A percentile compares a stretch with the other conserved stretches of the same genome.
These are phyloP conservation scores for Phoenix dactylifera DNA, from an alignment of 176 grass and related monocot species.

Conservation along the genomic window DNA sequence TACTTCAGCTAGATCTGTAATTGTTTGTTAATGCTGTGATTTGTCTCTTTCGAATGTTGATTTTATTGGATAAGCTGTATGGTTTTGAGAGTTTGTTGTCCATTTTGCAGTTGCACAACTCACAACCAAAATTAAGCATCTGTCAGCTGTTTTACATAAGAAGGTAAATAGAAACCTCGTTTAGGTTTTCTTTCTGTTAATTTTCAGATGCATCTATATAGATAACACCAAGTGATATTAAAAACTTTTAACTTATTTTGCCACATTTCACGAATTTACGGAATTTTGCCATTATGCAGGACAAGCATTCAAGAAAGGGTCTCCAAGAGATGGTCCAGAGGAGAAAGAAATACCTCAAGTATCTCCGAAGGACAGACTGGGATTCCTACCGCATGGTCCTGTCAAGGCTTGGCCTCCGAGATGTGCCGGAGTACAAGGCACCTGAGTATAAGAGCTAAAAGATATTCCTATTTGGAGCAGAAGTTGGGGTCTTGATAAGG, in stretches of 20 bases:
- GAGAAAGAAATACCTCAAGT: conserved; percentile 89
- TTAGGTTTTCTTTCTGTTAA: background rate
- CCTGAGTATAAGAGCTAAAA: conserved; percentile 62
- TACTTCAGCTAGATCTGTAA: no score
- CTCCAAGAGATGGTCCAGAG: conserved; percentile 88
- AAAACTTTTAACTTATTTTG: no score
- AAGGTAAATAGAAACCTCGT: conserved; percentile 43
- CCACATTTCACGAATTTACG: no score
- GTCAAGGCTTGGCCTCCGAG: conserved; percentile 71
- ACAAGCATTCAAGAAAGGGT: conserved; percentile 91
- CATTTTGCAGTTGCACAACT: conserved; percentile 71
- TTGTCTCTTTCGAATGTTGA: no score
- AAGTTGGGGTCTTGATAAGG: no score
- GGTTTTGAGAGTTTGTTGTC: conserved; percentile 1
- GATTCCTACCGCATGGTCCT: conserved; percentile 80
- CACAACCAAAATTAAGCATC: conserved; percentile 95
- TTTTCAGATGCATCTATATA: no score
- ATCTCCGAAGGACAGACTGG: conserved; percentile 87
- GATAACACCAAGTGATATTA: no score
- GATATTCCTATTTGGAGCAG: no score
- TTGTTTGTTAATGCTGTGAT: no score
- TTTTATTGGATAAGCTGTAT: no score
- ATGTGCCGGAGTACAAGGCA: conserved; percentile 59
- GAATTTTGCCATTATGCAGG: conserved; percentile 24
- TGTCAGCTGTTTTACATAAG: conserved; percentile 70